Evolutionary conservation across 2,329 filamentous ascomycete species (phyloP).

Genomic region (Colletotrichum orbiculare): DNA sequence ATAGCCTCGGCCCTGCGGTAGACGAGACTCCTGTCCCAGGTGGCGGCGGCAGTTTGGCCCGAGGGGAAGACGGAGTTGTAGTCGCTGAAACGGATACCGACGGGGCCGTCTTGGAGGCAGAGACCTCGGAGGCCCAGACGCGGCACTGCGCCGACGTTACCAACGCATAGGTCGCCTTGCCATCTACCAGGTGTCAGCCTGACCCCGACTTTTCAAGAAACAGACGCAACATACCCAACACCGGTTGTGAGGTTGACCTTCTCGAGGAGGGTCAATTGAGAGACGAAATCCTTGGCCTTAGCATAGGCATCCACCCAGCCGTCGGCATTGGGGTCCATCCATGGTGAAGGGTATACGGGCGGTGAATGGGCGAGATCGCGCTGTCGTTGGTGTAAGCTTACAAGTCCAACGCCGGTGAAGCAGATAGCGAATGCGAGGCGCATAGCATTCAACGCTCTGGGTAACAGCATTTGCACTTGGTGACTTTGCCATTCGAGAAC

Average conservation of each 20-base stretch:
- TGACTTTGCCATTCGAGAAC: no score
- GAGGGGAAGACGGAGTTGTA: conserved; percentile 85
- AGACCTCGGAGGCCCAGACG: conserved; percentile 76
- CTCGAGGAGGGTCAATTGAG: conserved; percentile 83
- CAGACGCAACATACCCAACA: conserved; percentile 70
- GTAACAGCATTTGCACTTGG: no score
- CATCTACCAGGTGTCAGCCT: conserved; percentile 58
- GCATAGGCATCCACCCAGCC: conserved; percentile 81
- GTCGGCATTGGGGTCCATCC: conserved; percentile 78
- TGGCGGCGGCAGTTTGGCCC: conserved; percentile 83
- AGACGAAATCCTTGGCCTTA: conserved; percentile 82
- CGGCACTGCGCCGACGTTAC: conserved; percentile 77
- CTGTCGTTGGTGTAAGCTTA: conserved; percentile 15
- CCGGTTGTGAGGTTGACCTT: conserved; percentile 97
- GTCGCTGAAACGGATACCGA: conserved; percentile 82
- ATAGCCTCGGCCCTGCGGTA: conserved; percentile 59
- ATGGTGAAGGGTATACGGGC: conserved; percentile 87
- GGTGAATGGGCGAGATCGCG: conserved; percentile 52
- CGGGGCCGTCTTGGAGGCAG: conserved; percentile 89
- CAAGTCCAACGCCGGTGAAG: not conserved
- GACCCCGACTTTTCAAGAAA: conserved; percentile 11
- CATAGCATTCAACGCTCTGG: not conserved
- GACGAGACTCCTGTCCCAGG: conserved; percentile 80
- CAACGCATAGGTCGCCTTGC: conserved; percentile 79
- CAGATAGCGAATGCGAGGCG: not conserved